Percentiles rank a stretch among this genome's conserved stretches.
Evolutionary conservation across 2,329 filamentous ascomycete species (phyloP).

Genomic region (Apiospora pterosperma): DNA sequence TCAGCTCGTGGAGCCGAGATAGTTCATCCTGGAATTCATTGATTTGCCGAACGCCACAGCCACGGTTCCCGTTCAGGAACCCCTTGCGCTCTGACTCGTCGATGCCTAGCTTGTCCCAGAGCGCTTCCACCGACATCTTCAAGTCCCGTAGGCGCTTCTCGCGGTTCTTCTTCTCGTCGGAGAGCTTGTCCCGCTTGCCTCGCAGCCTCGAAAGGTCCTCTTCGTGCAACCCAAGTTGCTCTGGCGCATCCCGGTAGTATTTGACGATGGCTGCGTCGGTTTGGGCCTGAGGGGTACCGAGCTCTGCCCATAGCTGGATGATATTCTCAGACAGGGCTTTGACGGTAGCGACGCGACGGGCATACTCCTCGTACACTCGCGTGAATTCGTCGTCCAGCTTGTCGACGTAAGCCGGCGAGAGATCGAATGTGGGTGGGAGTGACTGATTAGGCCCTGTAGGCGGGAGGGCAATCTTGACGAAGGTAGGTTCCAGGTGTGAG

Average conservation of each 20-base stretch:
- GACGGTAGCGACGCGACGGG: conserved; percentile 73
- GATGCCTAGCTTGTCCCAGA: conserved; percentile 86
- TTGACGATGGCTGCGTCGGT: conserved; percentile 86
- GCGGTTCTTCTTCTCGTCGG: conserved; percentile 83
- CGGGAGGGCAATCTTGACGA: conserved; percentile 80
- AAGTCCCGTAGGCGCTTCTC: conserved; percentile 77
- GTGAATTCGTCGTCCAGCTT: conserved; percentile 88
- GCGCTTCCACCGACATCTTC: conserved; percentile 69
- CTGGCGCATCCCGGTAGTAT: conserved; percentile 83
- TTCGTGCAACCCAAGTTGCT: conserved; percentile 89
- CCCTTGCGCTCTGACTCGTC: conserved; percentile 79
- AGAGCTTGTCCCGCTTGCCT: conserved; percentile 73
- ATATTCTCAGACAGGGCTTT: conserved; percentile 76
- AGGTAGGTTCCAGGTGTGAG: conserved; percentile 86
- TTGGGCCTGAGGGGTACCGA: conserved; percentile 90
- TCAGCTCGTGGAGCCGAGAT: conserved; percentile 80
- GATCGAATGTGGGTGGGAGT: conserved; percentile 79
- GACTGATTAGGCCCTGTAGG: conserved; percentile 75
- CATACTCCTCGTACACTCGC: conserved; percentile 95
- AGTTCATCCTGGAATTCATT: conserved; percentile 96
- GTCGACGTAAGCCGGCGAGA: conserved; percentile 86
- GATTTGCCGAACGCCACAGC: conserved; percentile 85
- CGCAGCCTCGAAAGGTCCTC: conserved; percentile 75
- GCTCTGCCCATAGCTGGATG: conserved; percentile 91
- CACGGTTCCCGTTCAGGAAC: conserved; percentile 84